Evolutionary conservation across 1,284 basidiomycete genomes (phyloP), one percentile per base, ranked within the genome.

Genomic region (Moniliophthora roreri): DNA sequence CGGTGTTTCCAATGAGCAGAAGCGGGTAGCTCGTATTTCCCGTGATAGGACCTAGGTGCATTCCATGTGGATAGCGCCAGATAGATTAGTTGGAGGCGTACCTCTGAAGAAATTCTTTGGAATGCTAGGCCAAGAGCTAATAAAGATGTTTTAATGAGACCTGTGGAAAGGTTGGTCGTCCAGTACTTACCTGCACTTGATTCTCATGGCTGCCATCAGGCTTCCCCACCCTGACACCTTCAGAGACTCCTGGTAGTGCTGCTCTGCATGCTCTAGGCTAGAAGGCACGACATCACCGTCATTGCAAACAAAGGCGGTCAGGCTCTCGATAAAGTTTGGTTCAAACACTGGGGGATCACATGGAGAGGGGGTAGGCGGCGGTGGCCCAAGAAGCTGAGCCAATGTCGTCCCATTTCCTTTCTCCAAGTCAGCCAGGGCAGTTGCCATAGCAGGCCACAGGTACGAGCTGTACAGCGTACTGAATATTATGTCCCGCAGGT

Each of bases 401-500:
- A 76, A 52, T 3, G 61, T 50, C 6, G 60, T 60, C 4, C 63
- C 68, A 60, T 77, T 62, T 1, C 70, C 67, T 2, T 45, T 58
- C 34, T 71, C 70, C 18, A 79, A 63, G 4, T 71, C 69, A 6
- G 70, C 65, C 16, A 79, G 65, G 0, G 63, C 71, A 13, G 66
- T 48, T 1, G 74, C 74, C 28, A 80, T 64, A 21, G 56, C 8
- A 0, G 62, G 56, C 58, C 71, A 77, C 7, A 38, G 4, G 0
- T 52, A 50, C 54, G 76, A 77, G 0, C 48, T 55, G 58, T 77
- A 78, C 0, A 77, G 61, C 0, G 66, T 53, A 1, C 5, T 9
- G 60, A 78, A 75, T 1, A 78, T 51, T 4, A 61, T 53, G 6
- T 42, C n/a, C 4, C 63, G 61, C 6, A 73, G 41, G 11, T 52